A percentile compares a stretch with the other conserved stretches of the same genome.
These are phyloP conservation scores for Xylaria grammica DNA, from an alignment of 495 filamentous ascomycete species.

Conservation along the genomic window DNA sequence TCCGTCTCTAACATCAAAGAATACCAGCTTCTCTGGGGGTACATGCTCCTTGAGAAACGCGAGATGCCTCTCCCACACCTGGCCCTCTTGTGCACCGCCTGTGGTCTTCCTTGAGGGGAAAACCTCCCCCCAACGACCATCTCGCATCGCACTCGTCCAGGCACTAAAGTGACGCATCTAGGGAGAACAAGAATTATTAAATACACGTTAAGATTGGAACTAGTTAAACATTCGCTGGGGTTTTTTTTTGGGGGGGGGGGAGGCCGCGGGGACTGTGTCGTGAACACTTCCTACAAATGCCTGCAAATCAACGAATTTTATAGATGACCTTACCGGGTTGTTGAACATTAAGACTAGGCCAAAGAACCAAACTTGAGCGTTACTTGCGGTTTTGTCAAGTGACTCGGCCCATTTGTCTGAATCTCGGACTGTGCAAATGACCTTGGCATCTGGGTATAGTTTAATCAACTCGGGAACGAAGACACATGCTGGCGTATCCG, in stretches of 20 bases:
- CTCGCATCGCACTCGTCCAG: constrained; percentile 27
- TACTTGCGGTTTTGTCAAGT: constrained; percentile 32
- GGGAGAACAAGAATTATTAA: constrained; percentile 21
- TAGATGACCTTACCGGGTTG: constrained; percentile 16
- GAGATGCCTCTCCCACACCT: constrained; percentile 32
- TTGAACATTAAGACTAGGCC: constrained; percentile 20
- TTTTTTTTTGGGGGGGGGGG: too few relatives aligned
- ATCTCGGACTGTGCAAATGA: constrained; percentile 43
- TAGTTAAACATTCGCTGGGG: neutral
- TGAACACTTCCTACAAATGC: too few relatives aligned
- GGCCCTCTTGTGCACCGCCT: constrained; percentile 21
- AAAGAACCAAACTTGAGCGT: constrained; percentile 32
- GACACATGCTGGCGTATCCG: constrained; percentile 34
- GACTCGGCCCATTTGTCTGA: constrained; percentile 38
- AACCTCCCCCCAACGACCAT: constrained; percentile 31
- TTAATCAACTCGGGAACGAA: constrained; percentile 40
- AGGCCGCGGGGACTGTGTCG: neutral
- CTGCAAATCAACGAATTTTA: too few relatives aligned
- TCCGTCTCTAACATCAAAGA: constrained; percentile 34
- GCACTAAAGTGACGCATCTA: constrained; percentile 30
- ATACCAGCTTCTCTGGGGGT: constrained; percentile 31
- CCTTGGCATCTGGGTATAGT: constrained; percentile 43
- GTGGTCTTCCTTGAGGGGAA: constrained; percentile 22
- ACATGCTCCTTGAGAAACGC: constrained; percentile 31
- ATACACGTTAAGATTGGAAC: constrained; percentile 7